Base-by-base conservation (phyloP, 768 basidiomycete species). In the Kwoniella shandongensis region DNA sequence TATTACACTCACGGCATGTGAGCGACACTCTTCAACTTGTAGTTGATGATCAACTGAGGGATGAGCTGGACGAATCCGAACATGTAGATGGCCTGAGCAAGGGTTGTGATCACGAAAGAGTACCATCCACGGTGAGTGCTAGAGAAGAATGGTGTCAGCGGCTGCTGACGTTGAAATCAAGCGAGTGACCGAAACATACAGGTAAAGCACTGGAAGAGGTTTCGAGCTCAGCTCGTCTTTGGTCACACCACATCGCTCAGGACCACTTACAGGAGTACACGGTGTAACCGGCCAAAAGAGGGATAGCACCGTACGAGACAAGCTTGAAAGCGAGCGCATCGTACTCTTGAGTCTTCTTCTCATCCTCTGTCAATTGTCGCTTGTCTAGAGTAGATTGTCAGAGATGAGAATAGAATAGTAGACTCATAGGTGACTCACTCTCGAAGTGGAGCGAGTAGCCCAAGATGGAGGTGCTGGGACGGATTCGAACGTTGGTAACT, bases 331-430 rank as follows among this genome's bases (percentile, higher is more conserved):
- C 94, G 51, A 94, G 81, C 64, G 84, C 84, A 80, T 98, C 94
- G 74, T 79, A 96, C 86, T 97, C 91, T 76, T 97, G 92, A 10
- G 94, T 97, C 78, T 88, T 93, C 81, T 88, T 92, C 79, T 99
- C 96, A 70, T 97, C 93, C 70, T 96, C 93, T 62, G 82, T 88
- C n/a, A 97, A 81, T 49, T 92, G 86, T 72, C 98, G 92, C 77
- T 97, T 98, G 80, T 98, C 96, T 81, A 56, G 11, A 3, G 13
- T 15, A 26, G 6, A 35, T 54, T 26, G 26, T 44, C 50, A 48
- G 7, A 7, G 22, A 48, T 26, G 22, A 18, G 38, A 11, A 7
- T 29, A 8, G 30, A n/a, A 15, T 22, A 8, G 13, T 44, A 26
- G 29, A 18, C 13, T 5, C 18, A 25, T 53, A 52, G 65, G 51